Conservation (phyloP, 2,329 filamentous ascomycete genomes). For the Thielaviopsis musarum region DNA sequence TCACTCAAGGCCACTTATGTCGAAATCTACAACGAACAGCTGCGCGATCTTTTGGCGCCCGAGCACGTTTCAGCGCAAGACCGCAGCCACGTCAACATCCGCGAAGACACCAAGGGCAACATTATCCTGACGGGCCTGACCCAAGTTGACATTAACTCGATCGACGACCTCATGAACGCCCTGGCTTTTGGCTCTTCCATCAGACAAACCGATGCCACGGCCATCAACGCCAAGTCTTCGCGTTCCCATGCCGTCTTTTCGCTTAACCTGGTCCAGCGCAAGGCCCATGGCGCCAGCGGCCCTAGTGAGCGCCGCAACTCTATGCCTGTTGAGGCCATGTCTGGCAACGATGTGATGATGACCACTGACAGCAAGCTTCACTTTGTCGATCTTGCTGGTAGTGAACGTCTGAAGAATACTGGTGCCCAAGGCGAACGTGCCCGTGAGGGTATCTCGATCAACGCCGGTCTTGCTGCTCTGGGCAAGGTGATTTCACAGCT, state of each 20-base stretch:
- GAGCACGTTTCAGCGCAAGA: conserved; percentile 55
- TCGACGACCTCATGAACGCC: conserved; percentile 77
- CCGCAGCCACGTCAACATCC: conserved; percentile 68
- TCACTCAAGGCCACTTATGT: conserved; percentile 87
- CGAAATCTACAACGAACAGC: conserved; percentile 93
- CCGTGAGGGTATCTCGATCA: conserved; percentile 95
- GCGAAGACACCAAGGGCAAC: conserved; percentile 85
- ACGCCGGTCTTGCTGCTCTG: conserved; percentile 81
- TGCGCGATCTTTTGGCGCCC: conserved; percentile 74
- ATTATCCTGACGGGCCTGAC: conserved; percentile 84
- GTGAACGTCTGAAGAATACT: conserved; percentile 92
- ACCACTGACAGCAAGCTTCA: conserved; percentile 97
- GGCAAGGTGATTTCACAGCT: conserved; percentile 98
- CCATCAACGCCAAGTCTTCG: conserved; percentile 93
- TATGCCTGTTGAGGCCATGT: conserved; percentile 66
- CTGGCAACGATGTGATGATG: conserved; percentile 50
- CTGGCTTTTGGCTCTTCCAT: conserved; percentile 87
- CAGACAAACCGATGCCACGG: conserved; percentile 90
- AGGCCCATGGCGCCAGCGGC: conserved; percentile 35
- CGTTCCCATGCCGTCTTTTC: conserved; percentile 96
- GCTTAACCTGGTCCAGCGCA: conserved; percentile 79
- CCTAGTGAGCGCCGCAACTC: conserved; percentile 71
- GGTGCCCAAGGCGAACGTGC: conserved; percentile 88
- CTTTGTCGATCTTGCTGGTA: conserved; percentile 94
- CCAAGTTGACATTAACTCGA: conserved; percentile 75